Evolutionary conservation across 2,329 filamentous ascomycete species (phyloP), one percentile per base, ranked within the genome.

Genomic region (Alternaria atra): DNA sequence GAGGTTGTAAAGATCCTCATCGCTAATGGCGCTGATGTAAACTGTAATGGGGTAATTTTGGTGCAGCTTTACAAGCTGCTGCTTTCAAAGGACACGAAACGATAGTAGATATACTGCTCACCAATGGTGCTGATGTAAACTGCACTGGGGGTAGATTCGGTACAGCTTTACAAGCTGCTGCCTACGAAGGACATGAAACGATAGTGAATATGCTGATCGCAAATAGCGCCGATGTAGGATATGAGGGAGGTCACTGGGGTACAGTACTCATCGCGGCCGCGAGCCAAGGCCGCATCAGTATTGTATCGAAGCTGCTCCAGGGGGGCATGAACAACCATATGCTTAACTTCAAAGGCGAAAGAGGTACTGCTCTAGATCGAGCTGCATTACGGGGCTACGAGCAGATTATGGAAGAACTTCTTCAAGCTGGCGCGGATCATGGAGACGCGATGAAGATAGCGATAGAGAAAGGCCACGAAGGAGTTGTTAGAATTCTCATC

Each of bases 141-240:
- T 17, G 35, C 8, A 37, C 3, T 6, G 15, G 35, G 6, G 15
- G n/a, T n/a, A n/a, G 34, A 37, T n/a, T 2, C 15, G 34, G 34
- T n/a, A 37, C 34, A 37, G 34, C 15, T n/a, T 37, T 37, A 17
- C 15, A 7, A 37, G 15, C 34, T 37, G 34, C 34, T 4, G 34
- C 34, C 0, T 17, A 0, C 6, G 1, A 1, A 2, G 34, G 34
- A n/a, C 1, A 4, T 0, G 13, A 37, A 9, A 17, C 1, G 0
- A 17, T 37, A 17, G 3, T 37, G 2, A 5, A 37, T 37, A 17
- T 37, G 35, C 15, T 37, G 6, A 17, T 37, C 15, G 35, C 15
- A 0, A 37, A 10, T 2, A 15, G 15, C 15, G n/a, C 35, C 1
- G 2, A 17, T 17, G 3, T 39, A 20, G n/a, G 35, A 17, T 39